A percentile compares a stretch with the other conserved stretches of the same genome.
These are phyloP conservation scores for Populus ilicifolia DNA, from an alignment of 345 rosid species.

Conservation along the genomic window DNA sequence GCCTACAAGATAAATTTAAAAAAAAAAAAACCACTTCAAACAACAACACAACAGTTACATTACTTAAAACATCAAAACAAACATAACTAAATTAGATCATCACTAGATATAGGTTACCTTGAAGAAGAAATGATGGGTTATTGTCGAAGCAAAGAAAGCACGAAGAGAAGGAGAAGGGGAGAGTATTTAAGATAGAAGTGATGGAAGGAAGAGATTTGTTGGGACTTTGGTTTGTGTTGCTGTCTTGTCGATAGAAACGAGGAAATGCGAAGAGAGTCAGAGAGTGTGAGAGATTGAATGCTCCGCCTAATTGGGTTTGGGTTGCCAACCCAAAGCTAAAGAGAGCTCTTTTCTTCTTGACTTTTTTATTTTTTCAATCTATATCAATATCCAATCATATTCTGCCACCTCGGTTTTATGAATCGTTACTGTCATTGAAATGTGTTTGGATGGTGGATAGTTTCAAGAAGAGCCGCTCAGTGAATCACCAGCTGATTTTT, in stretches of 20 bases:
- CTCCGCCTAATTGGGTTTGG: conserved; percentile 38
- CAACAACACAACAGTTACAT: neutral
- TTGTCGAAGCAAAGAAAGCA: neutral
- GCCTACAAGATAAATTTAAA: neutral
- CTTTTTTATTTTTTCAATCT: neutral
- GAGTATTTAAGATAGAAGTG: neutral
- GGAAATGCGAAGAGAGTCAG: conserved; percentile 1
- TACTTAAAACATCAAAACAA: neutral
- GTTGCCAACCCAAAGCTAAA: conserved; percentile 2
- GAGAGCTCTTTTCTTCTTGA: neutral
- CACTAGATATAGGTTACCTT: neutral
- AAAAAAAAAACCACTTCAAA: neutral
- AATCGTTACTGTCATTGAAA: neutral
- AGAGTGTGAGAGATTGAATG: conserved; percentile 19
- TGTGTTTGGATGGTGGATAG: no score
- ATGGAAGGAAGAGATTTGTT: neutral
- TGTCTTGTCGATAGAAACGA: conserved; percentile 33
- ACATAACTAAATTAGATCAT: neutral
- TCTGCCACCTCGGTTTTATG: neutral
- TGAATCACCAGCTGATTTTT: no score
- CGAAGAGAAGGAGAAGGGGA: neutral
- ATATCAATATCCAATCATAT: no score
- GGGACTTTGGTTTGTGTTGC: neutral
- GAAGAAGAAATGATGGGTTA: neutral
- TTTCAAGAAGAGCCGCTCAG: no score